These are phyloP conservation scores for Gyromitra esculenta DNA, from an alignment of 2,329 filamentous ascomycete genomes.

Conservation along the genomic window DNA sequence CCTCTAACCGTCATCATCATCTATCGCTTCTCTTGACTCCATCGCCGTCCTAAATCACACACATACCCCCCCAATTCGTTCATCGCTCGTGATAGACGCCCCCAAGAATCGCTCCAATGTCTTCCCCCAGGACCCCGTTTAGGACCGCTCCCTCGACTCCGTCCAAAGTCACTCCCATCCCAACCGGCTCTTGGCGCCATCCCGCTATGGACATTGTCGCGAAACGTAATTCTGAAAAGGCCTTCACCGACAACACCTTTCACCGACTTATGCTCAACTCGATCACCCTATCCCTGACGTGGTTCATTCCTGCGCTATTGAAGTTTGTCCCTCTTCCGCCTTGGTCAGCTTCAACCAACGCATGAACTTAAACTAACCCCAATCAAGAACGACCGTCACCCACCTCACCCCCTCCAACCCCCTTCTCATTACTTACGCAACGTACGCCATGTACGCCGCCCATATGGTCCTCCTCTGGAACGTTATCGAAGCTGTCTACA, in stretches of 20 bases:
- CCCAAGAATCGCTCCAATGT: constrained; percentile 48
- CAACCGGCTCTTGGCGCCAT: constrained; percentile 85
- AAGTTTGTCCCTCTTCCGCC: constrained; percentile 55
- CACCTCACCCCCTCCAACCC: constrained; percentile 59
- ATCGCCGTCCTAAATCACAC: constrained; percentile 26
- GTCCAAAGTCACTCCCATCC: constrained; percentile 61
- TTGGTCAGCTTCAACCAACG: neutral
- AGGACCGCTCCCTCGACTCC: constrained; percentile 59
- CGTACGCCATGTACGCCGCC: constrained; percentile 63
- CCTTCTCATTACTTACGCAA: constrained; percentile 59
- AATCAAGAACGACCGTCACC: constrained; percentile 12
- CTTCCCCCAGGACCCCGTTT: constrained; percentile 43
- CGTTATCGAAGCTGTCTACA: constrained; percentile 74
- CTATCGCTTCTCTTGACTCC: constrained; percentile 12
- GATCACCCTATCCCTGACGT: constrained; percentile 65
- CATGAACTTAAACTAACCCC: constrained; percentile 10
- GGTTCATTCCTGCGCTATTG: constrained; percentile 62
- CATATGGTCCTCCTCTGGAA: constrained; percentile 74
- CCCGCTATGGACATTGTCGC: constrained; percentile 88
- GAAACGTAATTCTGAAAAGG: constrained; percentile 78
- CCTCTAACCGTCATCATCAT: constrained; percentile 48
- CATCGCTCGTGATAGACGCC: constrained; percentile 47
- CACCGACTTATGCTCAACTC: constrained; percentile 75
- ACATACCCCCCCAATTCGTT: constrained; percentile 48
- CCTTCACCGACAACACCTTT: constrained; percentile 81